Base-by-base conservation (phyloP, 305 asterid species). In the Coffea humblotiana region DNA sequence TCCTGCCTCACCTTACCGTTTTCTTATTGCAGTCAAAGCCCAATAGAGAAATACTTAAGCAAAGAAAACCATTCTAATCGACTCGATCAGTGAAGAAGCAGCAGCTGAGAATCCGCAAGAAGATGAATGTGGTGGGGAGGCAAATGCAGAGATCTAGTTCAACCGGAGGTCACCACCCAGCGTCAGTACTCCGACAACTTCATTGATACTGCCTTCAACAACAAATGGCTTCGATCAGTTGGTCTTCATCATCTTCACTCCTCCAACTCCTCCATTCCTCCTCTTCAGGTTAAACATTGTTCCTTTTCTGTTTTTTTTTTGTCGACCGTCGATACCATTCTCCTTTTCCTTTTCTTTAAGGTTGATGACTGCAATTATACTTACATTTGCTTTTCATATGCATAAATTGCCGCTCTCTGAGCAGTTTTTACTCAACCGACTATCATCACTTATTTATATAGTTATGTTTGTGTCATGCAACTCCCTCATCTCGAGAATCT, bases 151-250 rank as follows among this genome's bases (percentile, higher is more conserved):
- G 90, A 91, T 93, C 99, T 81, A 97, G 97, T 76, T 86, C 93
- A 80, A 15, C 83, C 97, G 81, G 85, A 90, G 86, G 91, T 90
- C 95, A 93, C 76, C 98, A 96, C 66, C 66, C 98, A 91, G 87
- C 92, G 98, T 29, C 99, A 94, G 81, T 86, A 88, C 87, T 96
- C 98, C 65, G 98, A 94, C 71, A 86, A 94, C 85, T 95, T 86
- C 78, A 79, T 87, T 8, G 97, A 94, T 27, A 77, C 90, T 65
- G 89, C 98, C 3, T 90, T 98, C 25, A 90, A 95, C 72, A 95
- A 94, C 25, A 86, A 97, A 78, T 96, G 99, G 98, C 89, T 96
- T 74, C 99, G 94, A 82, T 96, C 99, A 76, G 97, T 98, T 83
- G 99, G 99, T 71, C 83, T 94, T 75, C 99, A 96, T 80, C 98